Evolutionary conservation across 257 asterid genomes (phyloP), one percentile per base, ranked within the genome.

Genomic region (Hygrophila difformis): DNA sequence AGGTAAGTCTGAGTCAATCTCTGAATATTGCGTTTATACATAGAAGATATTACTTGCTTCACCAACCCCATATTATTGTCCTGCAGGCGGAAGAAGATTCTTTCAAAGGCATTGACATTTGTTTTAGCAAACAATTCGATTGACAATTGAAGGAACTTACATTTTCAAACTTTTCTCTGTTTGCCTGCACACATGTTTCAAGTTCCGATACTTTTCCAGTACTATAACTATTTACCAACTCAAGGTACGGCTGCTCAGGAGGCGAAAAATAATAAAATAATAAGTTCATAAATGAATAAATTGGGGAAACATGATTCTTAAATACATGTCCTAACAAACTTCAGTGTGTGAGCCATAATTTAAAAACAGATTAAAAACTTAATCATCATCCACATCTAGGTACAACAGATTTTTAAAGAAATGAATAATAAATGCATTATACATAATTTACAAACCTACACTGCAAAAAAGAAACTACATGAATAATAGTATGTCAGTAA

Each of bases 11-110:
- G 99, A 22, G 99, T 91, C 72, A 91, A 72, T 68, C 96, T 78
- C 78, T 86, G 96, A 65, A 91, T 91, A 61, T 91, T 91, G 68
- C 78, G 93, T 63, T 91, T 91, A 72, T 86, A 86, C 92, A 91
- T 72, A 22, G 96, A 91, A 39, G 93, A 66, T 39, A 86, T 86
- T 12, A 86, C 98, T 74, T 91, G 98, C 70, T 79, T 82, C 59
- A 82, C 96, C 73, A 89, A 66, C 59, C 98, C 98, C 68, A 82
- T 80, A 68, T 91, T 91, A 40, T 86, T 91, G 65, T 86, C 98
- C 98, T 91, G 71, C 34, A 48, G 19, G 56, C 59, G 23, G 37
- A 35, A 34, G 42, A 47, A 39, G 26, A 51, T 14, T 44, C n/a
- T 58, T 37, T 10, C 28, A 39, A 40, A 35, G 44, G 35, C 21